phyloP scores from a whole-genome alignment of 2,329 filamentous ascomycete species.

The Ciborinia camelliae region DNA sequence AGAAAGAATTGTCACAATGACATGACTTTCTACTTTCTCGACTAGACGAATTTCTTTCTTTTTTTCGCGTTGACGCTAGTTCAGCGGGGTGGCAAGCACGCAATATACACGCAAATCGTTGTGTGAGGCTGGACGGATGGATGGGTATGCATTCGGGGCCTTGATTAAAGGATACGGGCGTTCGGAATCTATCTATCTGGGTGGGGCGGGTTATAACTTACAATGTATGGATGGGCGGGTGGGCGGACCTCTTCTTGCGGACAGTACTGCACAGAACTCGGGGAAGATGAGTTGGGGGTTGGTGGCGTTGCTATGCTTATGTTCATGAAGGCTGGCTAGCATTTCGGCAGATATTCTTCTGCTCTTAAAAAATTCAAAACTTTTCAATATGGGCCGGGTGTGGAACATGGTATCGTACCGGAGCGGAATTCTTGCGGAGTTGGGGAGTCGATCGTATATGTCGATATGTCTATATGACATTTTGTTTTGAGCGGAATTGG shows the following conservation, averaged over 20 bases:
- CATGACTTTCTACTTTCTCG: neutral
- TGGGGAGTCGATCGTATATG: neutral
- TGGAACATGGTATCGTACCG: neutral
- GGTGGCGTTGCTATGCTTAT: conserved; percentile 5
- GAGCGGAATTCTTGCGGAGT: conserved; percentile 9
- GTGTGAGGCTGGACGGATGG: neutral
- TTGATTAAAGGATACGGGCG: conserved; percentile 9
- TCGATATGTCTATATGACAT: neutral
- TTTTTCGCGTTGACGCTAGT: neutral
- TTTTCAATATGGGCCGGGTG: neutral
- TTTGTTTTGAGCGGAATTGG: neutral
- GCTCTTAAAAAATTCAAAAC: neutral
- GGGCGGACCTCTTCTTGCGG: neutral
- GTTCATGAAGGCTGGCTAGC: neutral
- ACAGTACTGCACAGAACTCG: conserved; percentile 1
- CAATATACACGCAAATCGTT: neutral
- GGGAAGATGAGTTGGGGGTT: conserved; percentile 1
- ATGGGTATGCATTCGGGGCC: neutral
- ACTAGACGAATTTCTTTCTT: conserved; percentile 2
- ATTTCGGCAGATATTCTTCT: neutral
- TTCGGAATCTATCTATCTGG: conserved; percentile 10
- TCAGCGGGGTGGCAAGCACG: neutral
- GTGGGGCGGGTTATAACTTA: neutral
- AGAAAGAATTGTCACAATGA: conserved; percentile 29
- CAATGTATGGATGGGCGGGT: conserved; percentile 4